Evolutionary conservation across 768 basidiomycete genomes (phyloP).

Genomic region (Chlorophyllum brunneum): DNA sequence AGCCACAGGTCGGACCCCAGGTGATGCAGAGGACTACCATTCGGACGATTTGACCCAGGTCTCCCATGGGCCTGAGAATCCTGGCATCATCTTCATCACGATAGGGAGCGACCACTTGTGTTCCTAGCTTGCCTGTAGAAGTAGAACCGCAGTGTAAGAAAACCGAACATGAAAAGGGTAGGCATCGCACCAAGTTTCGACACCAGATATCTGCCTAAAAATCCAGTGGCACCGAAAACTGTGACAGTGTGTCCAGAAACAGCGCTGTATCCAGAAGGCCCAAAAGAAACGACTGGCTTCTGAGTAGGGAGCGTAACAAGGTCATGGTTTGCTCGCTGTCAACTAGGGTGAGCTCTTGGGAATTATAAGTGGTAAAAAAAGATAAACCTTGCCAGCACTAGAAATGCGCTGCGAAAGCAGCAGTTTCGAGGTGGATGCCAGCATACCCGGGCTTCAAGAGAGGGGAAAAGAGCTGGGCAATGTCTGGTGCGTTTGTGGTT

Average conservation of each 20-base stretch:
- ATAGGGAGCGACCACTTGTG: slow-evolving; percentile 93
- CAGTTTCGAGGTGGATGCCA: slow-evolving; percentile 43
- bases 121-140: slow-evolving; percentile 78
- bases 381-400: slow-evolving; percentile 42
- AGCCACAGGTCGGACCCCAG: slow-evolving; percentile 11
- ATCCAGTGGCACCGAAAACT: slow-evolving; percentile 96
- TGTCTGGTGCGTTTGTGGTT: slow-evolving; percentile 13
- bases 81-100: slow-evolving; percentile 92
- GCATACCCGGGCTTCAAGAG: slow-evolving; percentile 26
- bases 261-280: slow-evolving; percentile 81
- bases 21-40: slow-evolving; percentile 55
- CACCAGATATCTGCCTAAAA: slow-evolving; percentile 91
- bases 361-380: slow-evolving; percentile 1
- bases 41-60: slow-evolving; percentile 93
- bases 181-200: slow-evolving; percentile 74
- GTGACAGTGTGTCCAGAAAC: slow-evolving; percentile 91
- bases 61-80: slow-evolving; percentile 89
- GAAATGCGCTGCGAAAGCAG: slow-evolving; percentile 52
- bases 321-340: slow-evolving; percentile 74
- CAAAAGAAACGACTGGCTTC: slow-evolving; percentile 71
- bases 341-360: slow-evolving; percentile 8
- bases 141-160: slow-evolving; percentile 5
- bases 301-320: slow-evolving; percentile 52
- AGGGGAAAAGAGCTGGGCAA: slow-evolving; percentile 18
- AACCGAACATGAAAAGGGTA: background rate